phyloP scores from a whole-genome alignment of 2,329 filamentous ascomycete species.

The Calonectria pseudoturangicola region DNA sequence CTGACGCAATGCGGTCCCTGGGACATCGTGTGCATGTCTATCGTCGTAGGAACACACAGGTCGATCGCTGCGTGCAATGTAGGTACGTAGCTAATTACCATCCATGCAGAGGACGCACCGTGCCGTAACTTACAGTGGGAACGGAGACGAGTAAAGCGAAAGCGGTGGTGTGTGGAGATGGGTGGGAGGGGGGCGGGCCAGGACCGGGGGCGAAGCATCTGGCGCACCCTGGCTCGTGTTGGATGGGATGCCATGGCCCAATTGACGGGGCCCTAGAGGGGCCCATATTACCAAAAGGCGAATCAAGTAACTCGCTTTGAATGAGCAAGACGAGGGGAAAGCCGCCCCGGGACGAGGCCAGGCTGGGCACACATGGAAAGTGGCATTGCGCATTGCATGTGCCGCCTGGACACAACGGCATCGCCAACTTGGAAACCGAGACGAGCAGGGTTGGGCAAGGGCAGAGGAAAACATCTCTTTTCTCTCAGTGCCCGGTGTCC shows the following conservation, averaged over 20 bases:
- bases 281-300: conserved; percentile 18
- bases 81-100: conserved; percentile 19
- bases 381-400: conserved; percentile 15
- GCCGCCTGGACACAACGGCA: conserved; percentile 2
- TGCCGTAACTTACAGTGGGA: conserved; percentile 25
- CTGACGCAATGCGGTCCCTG: conserved; percentile 39
- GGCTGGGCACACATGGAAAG: conserved; percentile 1
- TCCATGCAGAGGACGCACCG: conserved; percentile 23
- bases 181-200: conserved; percentile 11
- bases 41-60: conserved; percentile 33
- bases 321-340: conserved; percentile 23
- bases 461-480: conserved; percentile 23
- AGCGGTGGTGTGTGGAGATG: conserved; percentile 15
- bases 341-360: conserved; percentile 17
- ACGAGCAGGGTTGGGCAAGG: conserved; percentile 14
- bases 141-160: conserved; percentile 15
- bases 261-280: conserved; percentile 18
- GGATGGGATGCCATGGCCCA: conserved; percentile 25
- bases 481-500: conserved; percentile 45
- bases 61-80: conserved; percentile 44
- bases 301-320: conserved; percentile 24
- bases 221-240: conserved; percentile 51
- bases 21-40: conserved; percentile 41
- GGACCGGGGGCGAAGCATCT: conserved; percentile 45
- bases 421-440: conserved; percentile 43